Base-by-base conservation (phyloP, 2,329 filamentous ascomycete genomes). In the Rasamsonia emersonii region DNA sequence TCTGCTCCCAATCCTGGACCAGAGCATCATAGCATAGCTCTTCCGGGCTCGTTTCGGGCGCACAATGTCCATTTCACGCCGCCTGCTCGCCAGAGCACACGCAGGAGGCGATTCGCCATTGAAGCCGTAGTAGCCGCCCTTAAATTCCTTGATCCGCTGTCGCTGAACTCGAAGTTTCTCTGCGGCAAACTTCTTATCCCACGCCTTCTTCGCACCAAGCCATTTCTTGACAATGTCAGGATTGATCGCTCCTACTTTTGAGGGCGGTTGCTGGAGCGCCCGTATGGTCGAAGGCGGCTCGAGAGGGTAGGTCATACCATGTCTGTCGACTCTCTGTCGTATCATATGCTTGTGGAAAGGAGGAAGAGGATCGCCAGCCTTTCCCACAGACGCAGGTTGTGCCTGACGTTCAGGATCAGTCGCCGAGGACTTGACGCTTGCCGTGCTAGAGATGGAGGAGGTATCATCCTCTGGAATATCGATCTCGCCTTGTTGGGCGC, bases 281-380 rank as follows among this genome's bases (percentile, higher is more conserved):
- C 74, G 68, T 1, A 94, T 67, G 3, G 84, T 73, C 0, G 70
- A 63, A 13, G 76, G 68, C 0, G 77, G 68, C 0, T 75, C 69
- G 4, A 98, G 67, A 1, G 76, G 71, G 37, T 79, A 77, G 14
- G 88, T 78, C 9, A 71, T 68, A 4, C 91, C 91, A 50, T 89
- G 77, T 2, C 82, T 70, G 39, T 84, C 82, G 13, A 96, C 79
- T 17, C 82, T 71, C 54, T 98, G 86, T 6, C 91, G 80, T 39
- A 98, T 88, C 88, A 96, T 95, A 54, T 93, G 79, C 38, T 81
- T 69, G 32, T 75, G 71, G 57, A 95, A 96, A 0, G 71, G 62
- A 0, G 86, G 89, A 1, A 95, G 62, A 3, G 84, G 74, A 47
- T 93, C 86, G 1, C 88, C 88, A 2, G 88, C 86, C 51, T 75